These are phyloP conservation scores for Camellia japonica DNA, from an alignment of 148 eudicot genomes.

Conservation along the genomic window DNA sequence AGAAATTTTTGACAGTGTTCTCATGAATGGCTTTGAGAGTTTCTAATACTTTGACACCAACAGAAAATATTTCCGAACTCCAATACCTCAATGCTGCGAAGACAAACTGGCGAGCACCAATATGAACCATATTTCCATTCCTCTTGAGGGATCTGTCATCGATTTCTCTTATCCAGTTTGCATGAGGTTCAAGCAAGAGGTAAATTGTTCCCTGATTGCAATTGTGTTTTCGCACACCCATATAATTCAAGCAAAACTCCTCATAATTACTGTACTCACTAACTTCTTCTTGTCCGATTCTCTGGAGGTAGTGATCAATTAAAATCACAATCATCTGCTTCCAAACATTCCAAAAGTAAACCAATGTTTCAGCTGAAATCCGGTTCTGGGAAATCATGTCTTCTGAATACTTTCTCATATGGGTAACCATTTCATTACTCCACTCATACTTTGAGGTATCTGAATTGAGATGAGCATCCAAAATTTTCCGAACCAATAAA, in stretches of 20 bases:
- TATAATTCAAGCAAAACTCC: constrained; percentile 46
- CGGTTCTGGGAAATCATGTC: constrained; percentile 27
- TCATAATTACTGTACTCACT: constrained; percentile 11
- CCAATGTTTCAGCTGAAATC: constrained; percentile 36
- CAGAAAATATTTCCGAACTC: constrained; percentile 35
- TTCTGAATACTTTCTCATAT: constrained; percentile 20
- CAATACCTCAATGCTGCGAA: constrained; percentile 34
- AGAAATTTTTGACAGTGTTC: neutral
- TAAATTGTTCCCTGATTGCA: constrained; percentile 14
- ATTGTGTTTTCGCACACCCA: constrained; percentile 39
- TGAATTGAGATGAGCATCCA: constrained; percentile 34
- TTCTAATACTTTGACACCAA: constrained; percentile 40
- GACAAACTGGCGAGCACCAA: constrained; percentile 31
- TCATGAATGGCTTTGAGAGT: constrained; percentile 34
- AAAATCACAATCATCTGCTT: constrained; percentile 27
- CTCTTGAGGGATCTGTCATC: constrained; percentile 19
- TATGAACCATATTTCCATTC: constrained; percentile 27
- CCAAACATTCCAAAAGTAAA: constrained; percentile 50
- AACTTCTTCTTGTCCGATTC: constrained; percentile 8
- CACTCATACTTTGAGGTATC: constrained; percentile 34
- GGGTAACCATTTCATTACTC: constrained; percentile 17
- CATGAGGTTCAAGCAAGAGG: constrained; percentile 37
- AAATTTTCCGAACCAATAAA: constrained; percentile 34
- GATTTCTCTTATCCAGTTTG: constrained; percentile 44
- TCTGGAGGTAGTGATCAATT: constrained; percentile 27